Conservation (phyloP, 176 grass and related monocot genomes). For the Eragrostis curvula region DNA sequence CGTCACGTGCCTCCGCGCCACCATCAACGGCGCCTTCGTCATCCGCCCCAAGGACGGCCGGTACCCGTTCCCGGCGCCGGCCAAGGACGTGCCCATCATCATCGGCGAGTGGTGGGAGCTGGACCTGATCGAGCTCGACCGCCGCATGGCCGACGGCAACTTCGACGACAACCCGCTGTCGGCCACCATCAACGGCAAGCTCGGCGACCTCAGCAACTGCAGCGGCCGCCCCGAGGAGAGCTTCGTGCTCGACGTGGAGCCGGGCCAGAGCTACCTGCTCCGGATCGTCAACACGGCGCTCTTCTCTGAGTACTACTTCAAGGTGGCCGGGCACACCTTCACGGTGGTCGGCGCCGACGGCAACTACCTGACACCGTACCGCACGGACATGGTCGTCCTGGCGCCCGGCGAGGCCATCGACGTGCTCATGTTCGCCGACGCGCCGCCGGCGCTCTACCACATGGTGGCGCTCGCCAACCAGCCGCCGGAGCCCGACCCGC, state of each 20-base stretch:
- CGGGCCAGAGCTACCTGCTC: slow-evolving; percentile 52
- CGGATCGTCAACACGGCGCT: slow-evolving; percentile 56
- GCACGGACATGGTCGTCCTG: slow-evolving; percentile 44
- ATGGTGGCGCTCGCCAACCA: slow-evolving; percentile 41
- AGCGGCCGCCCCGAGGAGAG: slow-evolving; percentile 37
- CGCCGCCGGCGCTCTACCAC: slow-evolving; percentile 15
- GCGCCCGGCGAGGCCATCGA: slow-evolving; percentile 55
- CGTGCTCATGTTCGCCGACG: slow-evolving; percentile 52
- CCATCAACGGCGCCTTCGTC: slow-evolving; percentile 37
- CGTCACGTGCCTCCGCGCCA: slow-evolving; percentile 27
- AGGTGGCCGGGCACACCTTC: slow-evolving; percentile 46
- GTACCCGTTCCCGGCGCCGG: slow-evolving; percentile 32
- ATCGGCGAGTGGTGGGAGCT: slow-evolving; percentile 50
- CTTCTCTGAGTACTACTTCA: slow-evolving; percentile 57
- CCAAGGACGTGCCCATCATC: slow-evolving; percentile 36
- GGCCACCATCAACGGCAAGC: slow-evolving; percentile 58
- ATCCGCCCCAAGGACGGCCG: slow-evolving; percentile 19
- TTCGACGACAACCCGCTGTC: slow-evolving; percentile 47
- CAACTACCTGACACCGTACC: slow-evolving; percentile 60
- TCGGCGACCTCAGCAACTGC: slow-evolving; percentile 52
- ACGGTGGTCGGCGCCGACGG: slow-evolving; percentile 57
- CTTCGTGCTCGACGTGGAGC: slow-evolving; percentile 47
- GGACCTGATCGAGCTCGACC: slow-evolving; percentile 12
- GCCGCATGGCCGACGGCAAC: slow-evolving; percentile 5
- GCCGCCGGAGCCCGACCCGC: slow-evolving; percentile 26